Evolutionary conservation across 768 basidiomycete genomes (phyloP).

Genomic region (Termitomyces titanicus): DNA sequence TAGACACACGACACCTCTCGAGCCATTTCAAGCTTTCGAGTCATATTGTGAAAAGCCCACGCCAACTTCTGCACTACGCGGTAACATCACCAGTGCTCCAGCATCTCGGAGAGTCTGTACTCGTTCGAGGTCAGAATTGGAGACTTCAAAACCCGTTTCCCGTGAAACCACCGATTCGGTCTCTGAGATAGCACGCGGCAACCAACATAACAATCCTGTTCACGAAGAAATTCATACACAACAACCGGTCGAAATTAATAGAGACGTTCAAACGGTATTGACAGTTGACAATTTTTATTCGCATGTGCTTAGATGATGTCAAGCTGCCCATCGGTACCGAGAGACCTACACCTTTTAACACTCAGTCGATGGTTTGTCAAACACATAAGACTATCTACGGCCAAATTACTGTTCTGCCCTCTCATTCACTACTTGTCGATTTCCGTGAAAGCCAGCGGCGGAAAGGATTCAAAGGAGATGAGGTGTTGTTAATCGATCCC

Average conservation of each 20-base stretch:
- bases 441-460: conserved; percentile 53
- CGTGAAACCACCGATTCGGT: neutral
- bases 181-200: neutral
- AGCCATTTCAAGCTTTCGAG: neutral
- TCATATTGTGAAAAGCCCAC: neutral
- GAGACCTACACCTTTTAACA: conserved; percentile 35
- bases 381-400: conserved; percentile 47
- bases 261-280: neutral
- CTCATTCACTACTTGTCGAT: conserved; percentile 47
- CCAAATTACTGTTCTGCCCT: conserved; percentile 47
- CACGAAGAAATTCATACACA: neutral
- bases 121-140: neutral
- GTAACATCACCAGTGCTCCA: conserved; percentile 4
- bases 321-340: conserved; percentile 30
- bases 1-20: conserved; percentile 3
- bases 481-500: conserved; percentile 41
- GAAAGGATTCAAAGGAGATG: conserved; percentile 39
- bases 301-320: neutral
- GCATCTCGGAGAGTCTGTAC: neutral
- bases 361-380: conserved; percentile 29
- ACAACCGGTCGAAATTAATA: neutral
- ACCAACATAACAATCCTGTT: neutral
- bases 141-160: neutral
- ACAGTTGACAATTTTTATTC: neutral
- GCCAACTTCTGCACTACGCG: neutral